These are phyloP conservation scores for Exophiala mesophila DNA, from an alignment of 2,329 filamentous ascomycete genomes.

Conservation along the genomic window DNA sequence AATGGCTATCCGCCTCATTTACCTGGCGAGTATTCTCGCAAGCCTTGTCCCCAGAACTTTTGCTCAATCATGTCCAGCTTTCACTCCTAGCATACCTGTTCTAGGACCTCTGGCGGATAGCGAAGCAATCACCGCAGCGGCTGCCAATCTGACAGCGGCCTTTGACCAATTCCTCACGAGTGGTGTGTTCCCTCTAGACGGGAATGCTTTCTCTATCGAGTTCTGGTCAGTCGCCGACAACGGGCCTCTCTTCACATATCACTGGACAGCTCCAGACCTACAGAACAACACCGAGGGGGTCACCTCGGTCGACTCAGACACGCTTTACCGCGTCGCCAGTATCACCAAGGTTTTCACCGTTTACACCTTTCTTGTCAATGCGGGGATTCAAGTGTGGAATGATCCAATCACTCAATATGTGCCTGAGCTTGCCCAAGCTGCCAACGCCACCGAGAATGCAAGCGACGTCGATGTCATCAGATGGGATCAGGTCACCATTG, in stretches of 20 bases:
- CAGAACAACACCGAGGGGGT: slow-evolving; percentile 2
- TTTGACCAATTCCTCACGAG: background rate
- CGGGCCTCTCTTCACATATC: slow-evolving; percentile 28
- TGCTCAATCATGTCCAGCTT: slow-evolving; percentile 1
- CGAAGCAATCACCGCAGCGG: background rate
- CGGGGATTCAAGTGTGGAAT: slow-evolving; percentile 34
- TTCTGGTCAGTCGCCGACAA: slow-evolving; percentile 36
- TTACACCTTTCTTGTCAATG: slow-evolving; percentile 33
- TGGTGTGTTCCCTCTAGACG: background rate
- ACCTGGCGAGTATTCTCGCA: too few relatives aligned
- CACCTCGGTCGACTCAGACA: slow-evolving; percentile 18
- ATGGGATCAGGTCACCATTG: slow-evolving; percentile 48
- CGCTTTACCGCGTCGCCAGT: slow-evolving; percentile 33
- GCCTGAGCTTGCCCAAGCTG: slow-evolving; percentile 38
- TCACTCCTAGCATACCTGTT: background rate
- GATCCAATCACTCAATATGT: slow-evolving; percentile 39
- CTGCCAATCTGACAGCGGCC: background rate
- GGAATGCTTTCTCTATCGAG: slow-evolving; percentile 37
- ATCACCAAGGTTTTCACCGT: slow-evolving; percentile 38
- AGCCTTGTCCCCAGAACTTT: too few relatives aligned
- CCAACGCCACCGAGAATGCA: slow-evolving; percentile 38
- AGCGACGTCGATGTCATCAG: slow-evolving; percentile 25
- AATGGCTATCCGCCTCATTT: too few relatives aligned
- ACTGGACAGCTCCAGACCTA: slow-evolving; percentile 24
- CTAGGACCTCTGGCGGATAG: background rate